Conservation (phyloP, 257 asterid genomes). For the Petunia secreta region DNA sequence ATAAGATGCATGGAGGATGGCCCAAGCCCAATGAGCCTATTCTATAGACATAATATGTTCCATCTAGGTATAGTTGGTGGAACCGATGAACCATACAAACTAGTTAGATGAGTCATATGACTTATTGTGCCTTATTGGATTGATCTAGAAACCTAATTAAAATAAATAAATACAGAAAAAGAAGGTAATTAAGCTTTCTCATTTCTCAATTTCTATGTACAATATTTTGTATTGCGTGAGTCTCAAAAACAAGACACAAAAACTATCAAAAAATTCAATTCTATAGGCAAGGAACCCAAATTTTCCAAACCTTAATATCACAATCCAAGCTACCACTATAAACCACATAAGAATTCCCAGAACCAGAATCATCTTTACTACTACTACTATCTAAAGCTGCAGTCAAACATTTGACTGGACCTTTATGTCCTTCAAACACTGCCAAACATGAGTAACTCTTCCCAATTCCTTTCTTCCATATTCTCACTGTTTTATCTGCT, state of each 20-base stretch:
- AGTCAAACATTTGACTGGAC: slow-evolving; percentile 80
- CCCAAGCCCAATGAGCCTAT: too few species aligned
- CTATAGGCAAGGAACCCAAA: slow-evolving; percentile 41
- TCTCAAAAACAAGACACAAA: background rate
- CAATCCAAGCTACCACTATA: slow-evolving; percentile 81
- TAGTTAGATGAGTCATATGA: too few species aligned
- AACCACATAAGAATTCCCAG: slow-evolving; percentile 43
- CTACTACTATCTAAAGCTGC: slow-evolving; percentile 42
- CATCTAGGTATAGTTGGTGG: too few species aligned
- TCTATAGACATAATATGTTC: too few species aligned
- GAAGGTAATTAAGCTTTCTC: background rate
- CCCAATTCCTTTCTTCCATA: slow-evolving; percentile 69
- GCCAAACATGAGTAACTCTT: slow-evolving; percentile 63
- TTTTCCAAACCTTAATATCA: slow-evolving; percentile 66
- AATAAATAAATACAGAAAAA: too few species aligned
- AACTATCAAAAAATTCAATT: background rate
- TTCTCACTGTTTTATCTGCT: slow-evolving; percentile 64
- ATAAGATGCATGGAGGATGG: too few species aligned
- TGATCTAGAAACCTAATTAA: too few species aligned
- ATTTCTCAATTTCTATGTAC: background rate
- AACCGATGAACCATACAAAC: too few species aligned
- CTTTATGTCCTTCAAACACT: slow-evolving; percentile 66
- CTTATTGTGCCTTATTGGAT: too few species aligned
- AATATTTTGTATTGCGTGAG: background rate
- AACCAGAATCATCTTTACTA: background rate